Evolutionary conservation across 441 rosid genomes (phyloP).

Genomic region (Corymbia calophylla): DNA sequence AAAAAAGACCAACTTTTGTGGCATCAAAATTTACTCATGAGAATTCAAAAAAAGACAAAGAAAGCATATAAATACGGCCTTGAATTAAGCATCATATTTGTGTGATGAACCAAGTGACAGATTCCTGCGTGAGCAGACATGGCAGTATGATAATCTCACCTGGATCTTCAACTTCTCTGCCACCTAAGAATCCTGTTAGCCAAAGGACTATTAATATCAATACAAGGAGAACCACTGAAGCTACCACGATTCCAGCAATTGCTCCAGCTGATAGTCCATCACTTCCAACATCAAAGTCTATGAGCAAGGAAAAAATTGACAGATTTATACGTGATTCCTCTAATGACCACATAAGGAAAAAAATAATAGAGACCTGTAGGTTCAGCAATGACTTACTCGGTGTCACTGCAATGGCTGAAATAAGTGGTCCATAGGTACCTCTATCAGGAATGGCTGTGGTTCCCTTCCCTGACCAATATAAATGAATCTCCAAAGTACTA

Average conservation of each 20-base stretch:
- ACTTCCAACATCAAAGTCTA: slow-evolving; percentile 59
- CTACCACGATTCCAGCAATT: slow-evolving; percentile 44
- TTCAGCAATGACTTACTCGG: slow-evolving; percentile 46
- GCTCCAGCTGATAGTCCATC: slow-evolving; percentile 59
- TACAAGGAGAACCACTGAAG: not conserved
- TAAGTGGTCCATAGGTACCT: slow-evolving; percentile 83
- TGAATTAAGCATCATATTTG: not conserved
- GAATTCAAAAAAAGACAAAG: not conserved
- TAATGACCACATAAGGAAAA: not conserved
- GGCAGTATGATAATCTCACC: not conserved
- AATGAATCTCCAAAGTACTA: slow-evolving; percentile 68
- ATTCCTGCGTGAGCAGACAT: not conserved
- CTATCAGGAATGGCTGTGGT: slow-evolving; percentile 52
- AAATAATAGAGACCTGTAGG: not conserved
- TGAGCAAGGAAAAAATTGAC: not conserved
- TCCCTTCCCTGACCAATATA: slow-evolving; percentile 86
- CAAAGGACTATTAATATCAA: slow-evolving; percentile 1
- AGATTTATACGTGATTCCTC: not conserved
- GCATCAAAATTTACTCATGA: not conserved
- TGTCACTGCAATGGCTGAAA: slow-evolving; percentile 70
- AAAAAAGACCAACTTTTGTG: not conserved
- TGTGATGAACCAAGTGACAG: not conserved
- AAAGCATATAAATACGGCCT: not conserved
- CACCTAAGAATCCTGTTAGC: not conserved
- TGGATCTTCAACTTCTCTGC: not conserved